Percentiles rank a stretch among this genome's conserved stretches.
These are phyloP conservation scores for Zygosaccharomyces sapae DNA, from an alignment of 1,139 yeast genomes.

Conservation along the genomic window DNA sequence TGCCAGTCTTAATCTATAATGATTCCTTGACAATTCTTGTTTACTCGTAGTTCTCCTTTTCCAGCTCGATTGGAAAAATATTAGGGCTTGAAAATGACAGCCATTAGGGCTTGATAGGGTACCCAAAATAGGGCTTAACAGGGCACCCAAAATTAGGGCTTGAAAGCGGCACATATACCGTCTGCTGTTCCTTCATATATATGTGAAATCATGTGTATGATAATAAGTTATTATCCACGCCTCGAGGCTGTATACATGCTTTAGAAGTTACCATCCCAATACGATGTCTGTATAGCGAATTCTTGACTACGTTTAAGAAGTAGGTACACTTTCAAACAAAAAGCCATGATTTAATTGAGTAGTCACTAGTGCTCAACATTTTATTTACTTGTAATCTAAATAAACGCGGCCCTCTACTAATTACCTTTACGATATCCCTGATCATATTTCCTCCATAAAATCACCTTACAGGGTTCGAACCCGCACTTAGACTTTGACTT, in stretches of 20 bases:
- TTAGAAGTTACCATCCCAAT: no score
- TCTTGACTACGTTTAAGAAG: background rate
- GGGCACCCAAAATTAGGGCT: background rate
- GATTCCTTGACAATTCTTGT: constrained; percentile 1
- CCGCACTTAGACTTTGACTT: background rate
- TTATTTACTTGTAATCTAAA: no score
- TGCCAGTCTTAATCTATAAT: background rate
- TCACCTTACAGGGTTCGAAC: background rate
- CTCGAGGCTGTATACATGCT: no score
- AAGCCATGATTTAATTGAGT: no score
- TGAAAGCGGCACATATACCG: no score
- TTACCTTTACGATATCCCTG: no score
- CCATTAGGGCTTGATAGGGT: background rate
- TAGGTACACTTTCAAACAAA: background rate
- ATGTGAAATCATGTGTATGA: background rate
- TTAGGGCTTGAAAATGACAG: background rate
- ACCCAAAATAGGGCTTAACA: background rate
- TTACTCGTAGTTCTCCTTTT: constrained; percentile 10
- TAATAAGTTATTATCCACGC: background rate
- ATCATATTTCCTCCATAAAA: no score
- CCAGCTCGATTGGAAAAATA: background rate
- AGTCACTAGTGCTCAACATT: no score
- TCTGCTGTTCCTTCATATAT: no score
- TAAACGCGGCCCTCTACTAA: no score
- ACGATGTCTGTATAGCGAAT: background rate